These are phyloP conservation scores for Suillus americanus DNA, from an alignment of 768 basidiomycete species.

Conservation along the genomic window DNA sequence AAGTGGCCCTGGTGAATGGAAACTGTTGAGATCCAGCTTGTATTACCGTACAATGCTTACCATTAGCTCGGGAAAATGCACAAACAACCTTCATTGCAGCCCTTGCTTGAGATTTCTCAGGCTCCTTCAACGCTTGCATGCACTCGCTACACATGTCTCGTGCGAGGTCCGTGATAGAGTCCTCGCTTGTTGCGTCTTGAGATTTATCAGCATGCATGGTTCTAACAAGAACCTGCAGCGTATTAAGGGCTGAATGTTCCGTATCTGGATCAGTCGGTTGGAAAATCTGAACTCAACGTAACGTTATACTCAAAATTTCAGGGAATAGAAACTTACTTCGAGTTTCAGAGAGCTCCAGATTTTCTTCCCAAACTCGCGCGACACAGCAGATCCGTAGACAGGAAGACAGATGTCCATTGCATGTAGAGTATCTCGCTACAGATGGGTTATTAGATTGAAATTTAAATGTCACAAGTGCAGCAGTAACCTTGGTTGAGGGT, in stretches of 20 bases:
- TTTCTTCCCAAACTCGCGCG: slow-evolving; percentile 63
- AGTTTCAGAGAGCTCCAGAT: slow-evolving; percentile 92
- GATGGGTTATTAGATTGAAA: slow-evolving; percentile 2
- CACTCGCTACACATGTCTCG: slow-evolving; percentile 81
- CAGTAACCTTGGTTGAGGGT: slow-evolving; percentile 72
- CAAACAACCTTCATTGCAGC: slow-evolving; percentile 85
- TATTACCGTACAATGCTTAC: slow-evolving; percentile 48
- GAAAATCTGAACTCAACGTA: slow-evolving; percentile 63
- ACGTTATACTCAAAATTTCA: neutral
- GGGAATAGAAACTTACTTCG: slow-evolving; percentile 52
- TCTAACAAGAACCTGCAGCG: slow-evolving; percentile 69
- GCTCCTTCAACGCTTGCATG: slow-evolving; percentile 75
- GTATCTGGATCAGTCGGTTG: slow-evolving; percentile 83
- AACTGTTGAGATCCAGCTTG: slow-evolving; percentile 1
- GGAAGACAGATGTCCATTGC: slow-evolving; percentile 79
- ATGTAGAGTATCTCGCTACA: slow-evolving; percentile 81
- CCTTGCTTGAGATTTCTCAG: slow-evolving; percentile 91
- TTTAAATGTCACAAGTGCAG: neutral
- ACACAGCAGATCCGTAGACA: slow-evolving; percentile 70
- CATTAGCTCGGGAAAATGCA: slow-evolving; percentile 61
- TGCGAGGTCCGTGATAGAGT: slow-evolving; percentile 53
- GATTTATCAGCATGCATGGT: slow-evolving; percentile 61
- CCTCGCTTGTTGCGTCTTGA: slow-evolving; percentile 37
- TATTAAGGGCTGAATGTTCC: slow-evolving; percentile 70
- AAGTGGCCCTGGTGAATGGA: slow-evolving; percentile 54